Evolutionary conservation across 768 basidiomycete species (phyloP), one percentile per base, ranked within the genome.

Genomic region (Galerina sulciceps): DNA sequence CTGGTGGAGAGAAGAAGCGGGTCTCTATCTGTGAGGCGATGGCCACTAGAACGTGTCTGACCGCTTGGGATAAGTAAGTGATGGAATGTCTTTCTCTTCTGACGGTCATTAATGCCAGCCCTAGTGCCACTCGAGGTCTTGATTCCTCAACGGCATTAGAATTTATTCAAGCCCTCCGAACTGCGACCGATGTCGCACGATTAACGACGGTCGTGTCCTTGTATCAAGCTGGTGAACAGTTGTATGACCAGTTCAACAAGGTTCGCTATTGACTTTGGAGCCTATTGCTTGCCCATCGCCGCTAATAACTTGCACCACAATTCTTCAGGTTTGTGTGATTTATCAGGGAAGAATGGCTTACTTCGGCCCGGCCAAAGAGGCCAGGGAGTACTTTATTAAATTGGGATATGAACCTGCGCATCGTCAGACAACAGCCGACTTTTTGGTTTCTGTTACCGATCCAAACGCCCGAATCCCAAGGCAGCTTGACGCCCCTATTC

Each of bases 1-100:
- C 82, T 43, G 90, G 91, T 22, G 91, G 90, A 2, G 85, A 92
- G 78, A 85, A 83, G 75, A 94, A 94, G 74, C 85, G 93, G 8
- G 92, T 94, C 0, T 88, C 88, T 0, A 89, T 93, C 62, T 81
- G 83, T 1, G 92, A 94, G 67, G 73, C 77, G 2, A 68, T 91
- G 50, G 82, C 87, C 0, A 79, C 83, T 5, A 76, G 87, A 31
- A 79, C 83, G 6, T 79, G 80, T 47, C 73, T 93, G 6, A 78
- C 79, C 44, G 79, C 82, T 26, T 90, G 88, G 88, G 88, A 90
- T 71, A 89, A 86, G 85, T 85, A 52, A 65, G 77, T 68, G 10
- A 22, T 43, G 13, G 11, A 13, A 50, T 6, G n/a, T 22, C 37
- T 14, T 31, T 31, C 26, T 31, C 26, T 31, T n/a, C 23, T 45